A percentile compares a stretch with the other conserved stretches of the same genome.
Evolutionary conservation across 1,139 yeast species (phyloP).

Genomic region (Williopsis jadinii): DNA sequence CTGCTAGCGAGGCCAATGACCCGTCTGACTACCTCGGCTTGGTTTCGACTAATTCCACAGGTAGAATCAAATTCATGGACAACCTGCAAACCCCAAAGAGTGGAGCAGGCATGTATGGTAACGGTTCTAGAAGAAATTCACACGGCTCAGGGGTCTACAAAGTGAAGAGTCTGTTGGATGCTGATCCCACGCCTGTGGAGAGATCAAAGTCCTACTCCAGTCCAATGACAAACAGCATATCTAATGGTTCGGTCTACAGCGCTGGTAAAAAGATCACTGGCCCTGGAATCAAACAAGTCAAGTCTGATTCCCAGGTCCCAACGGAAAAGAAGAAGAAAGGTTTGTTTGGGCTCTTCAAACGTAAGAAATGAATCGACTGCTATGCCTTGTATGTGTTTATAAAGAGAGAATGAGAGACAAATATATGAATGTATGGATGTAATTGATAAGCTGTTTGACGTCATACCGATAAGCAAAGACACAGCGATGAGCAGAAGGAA

Average conservation of each 20-base stretch:
- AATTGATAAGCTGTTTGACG: neutral
- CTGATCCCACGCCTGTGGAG: constrained; percentile 5
- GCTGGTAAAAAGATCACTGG: constrained; percentile 1
- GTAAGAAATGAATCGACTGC: constrained; percentile 6
- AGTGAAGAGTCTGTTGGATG: constrained; percentile 28
- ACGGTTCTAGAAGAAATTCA: constrained; percentile 10
- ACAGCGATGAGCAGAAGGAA: neutral
- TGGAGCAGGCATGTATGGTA: neutral
- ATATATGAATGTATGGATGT: no score
- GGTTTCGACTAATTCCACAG: neutral
- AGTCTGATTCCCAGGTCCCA: constrained; percentile 1
- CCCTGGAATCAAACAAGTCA: constrained; percentile 4
- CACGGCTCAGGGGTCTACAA: constrained; percentile 23
- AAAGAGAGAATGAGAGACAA: no score
- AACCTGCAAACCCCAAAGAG: constrained; percentile 11
- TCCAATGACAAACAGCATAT: constrained; percentile 4
- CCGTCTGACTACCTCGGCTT: constrained; percentile 12
- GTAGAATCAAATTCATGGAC: constrained; percentile 17
- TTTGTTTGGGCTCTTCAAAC: constrained; percentile 11
- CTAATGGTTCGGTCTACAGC: constrained; percentile 1
- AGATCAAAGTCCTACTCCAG: constrained; percentile 11
- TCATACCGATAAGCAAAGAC: neutral
- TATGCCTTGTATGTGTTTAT: no score
- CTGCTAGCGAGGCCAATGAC: constrained; percentile 1
- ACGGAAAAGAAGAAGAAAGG: constrained; percentile 8